Conservation (phyloP, 352 stramenopile species). For the Phytopythium ostracodes region DNA sequence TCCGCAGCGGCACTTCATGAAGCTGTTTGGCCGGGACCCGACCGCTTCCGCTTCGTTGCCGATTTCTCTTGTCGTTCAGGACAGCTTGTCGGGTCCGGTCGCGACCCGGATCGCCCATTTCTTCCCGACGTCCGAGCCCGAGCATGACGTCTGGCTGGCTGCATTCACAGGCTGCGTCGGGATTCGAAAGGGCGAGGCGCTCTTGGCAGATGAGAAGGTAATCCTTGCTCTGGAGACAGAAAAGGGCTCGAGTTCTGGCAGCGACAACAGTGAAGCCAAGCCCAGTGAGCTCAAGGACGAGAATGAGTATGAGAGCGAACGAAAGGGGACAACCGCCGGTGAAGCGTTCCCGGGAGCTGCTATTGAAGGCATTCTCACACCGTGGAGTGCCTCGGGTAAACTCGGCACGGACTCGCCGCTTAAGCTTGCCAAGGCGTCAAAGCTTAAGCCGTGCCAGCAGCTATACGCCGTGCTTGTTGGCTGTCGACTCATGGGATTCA, state of each 20-base stretch:
- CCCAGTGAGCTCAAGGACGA: not conserved
- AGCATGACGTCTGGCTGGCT: constrained; percentile 37
- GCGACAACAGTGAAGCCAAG: not conserved
- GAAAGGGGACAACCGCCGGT: not conserved
- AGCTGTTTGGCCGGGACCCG: constrained; percentile 15
- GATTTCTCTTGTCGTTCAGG: constrained; percentile 10
- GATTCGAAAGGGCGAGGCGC: constrained; percentile 44
- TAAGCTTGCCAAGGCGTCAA: constrained; percentile 13
- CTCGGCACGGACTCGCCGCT: constrained; percentile 11
- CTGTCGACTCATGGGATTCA: constrained; percentile 26
- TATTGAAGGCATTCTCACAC: constrained; percentile 52
- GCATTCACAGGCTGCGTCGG: constrained; percentile 36
- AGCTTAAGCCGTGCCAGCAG: constrained; percentile 14
- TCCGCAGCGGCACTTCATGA: constrained; percentile 15
- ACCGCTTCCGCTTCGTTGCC: not conserved
- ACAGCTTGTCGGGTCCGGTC: constrained; percentile 11
- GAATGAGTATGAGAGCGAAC: not conserved
- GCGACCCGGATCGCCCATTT: constrained; percentile 27
- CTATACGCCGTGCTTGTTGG: constrained; percentile 41
- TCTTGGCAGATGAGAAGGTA: constrained; percentile 47
- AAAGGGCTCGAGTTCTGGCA: not conserved
- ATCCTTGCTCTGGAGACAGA: constrained; percentile 36
- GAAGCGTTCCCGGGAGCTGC: constrained; percentile 17
- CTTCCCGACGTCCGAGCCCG: constrained; percentile 29
- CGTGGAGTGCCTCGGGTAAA: constrained; percentile 23